These are phyloP conservation scores for Chrysanthemum lavandulifolium DNA, from an alignment of 129 eudicot species.

Conservation along the genomic window DNA sequence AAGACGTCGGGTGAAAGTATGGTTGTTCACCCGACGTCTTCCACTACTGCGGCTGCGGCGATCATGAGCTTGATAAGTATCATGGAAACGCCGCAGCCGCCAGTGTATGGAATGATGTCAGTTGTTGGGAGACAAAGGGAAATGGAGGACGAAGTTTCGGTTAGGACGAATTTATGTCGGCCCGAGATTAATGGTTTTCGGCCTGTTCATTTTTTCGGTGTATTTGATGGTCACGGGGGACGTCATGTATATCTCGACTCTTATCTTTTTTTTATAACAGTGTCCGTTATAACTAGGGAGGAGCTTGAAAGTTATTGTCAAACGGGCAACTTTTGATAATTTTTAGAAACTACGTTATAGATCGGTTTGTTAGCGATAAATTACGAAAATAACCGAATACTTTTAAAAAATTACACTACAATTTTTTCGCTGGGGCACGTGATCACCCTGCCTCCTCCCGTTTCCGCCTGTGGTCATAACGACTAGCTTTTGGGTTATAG, in stretches of 20 bases:
- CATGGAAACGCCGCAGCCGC: constrained; percentile 3
- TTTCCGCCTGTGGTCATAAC: too few relatives aligned
- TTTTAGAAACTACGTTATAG: too few relatives aligned
- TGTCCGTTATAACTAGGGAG: background rate
- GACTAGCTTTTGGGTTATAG: background rate
- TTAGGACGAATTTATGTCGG: constrained; percentile 38
- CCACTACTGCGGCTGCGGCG: background rate
- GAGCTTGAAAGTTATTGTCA: too few relatives aligned
- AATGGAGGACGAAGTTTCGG: constrained; percentile 55
- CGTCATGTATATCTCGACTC: constrained; percentile 38
- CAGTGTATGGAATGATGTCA: constrained; percentile 38
- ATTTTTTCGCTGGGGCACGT: too few relatives aligned
- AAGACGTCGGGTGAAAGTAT: too few relatives aligned
- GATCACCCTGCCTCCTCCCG: too few relatives aligned
- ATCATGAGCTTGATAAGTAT: background rate
- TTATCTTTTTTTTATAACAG: background rate
- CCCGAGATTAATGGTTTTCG: constrained; percentile 40
- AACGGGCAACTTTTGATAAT: too few relatives aligned
- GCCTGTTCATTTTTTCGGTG: constrained; percentile 51
- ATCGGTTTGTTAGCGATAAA: too few relatives aligned
- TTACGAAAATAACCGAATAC: too few relatives aligned
- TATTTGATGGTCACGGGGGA: constrained; percentile 64
- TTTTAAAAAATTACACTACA: too few relatives aligned
- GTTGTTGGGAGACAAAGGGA: constrained; percentile 40
- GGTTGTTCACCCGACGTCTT: too few relatives aligned